phyloP scores from a whole-genome alignment of 352 stramenopile genomes.

The Lagenidium sp. region DNA sequence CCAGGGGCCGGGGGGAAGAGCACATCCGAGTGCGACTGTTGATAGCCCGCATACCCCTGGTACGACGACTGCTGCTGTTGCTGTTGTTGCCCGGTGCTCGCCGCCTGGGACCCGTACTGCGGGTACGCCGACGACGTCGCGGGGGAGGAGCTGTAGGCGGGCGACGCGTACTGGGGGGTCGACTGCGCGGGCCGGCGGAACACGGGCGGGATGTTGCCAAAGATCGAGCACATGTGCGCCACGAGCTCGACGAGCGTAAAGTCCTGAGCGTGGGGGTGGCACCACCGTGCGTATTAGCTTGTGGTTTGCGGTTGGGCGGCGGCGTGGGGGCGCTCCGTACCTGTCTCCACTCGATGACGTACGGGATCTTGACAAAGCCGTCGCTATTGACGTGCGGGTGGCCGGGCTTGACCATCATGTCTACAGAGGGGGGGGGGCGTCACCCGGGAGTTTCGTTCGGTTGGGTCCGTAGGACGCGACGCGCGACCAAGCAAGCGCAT shows the following conservation, averaged over 20 bases:
- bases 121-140: not conserved
- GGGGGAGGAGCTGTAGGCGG: conserved; percentile 7
- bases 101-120: too few relatives aligned
- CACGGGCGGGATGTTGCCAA: conserved; percentile 79
- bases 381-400: conserved; percentile 84
- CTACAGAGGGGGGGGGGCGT: conserved; percentile 7
- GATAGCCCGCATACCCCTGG: conserved; percentile 22
- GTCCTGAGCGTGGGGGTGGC: conserved; percentile 25
- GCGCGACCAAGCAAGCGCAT: too few relatives aligned
- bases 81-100: too few relatives aligned
- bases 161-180: conserved; percentile 11
- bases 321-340: too few relatives aligned
- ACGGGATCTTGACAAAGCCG: conserved; percentile 82
- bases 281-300: too few relatives aligned
- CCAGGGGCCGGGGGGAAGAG: conserved; percentile 28
- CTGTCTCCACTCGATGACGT: conserved; percentile 72
- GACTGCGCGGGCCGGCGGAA: conserved; percentile 58
- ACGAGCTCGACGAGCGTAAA: conserved; percentile 81
- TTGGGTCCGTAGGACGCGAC: too few relatives aligned
- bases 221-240: conserved; percentile 86
- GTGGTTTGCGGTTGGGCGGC: too few relatives aligned
- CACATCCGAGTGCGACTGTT: conserved; percentile 21
- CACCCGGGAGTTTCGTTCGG: too few relatives aligned
- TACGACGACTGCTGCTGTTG: conserved; percentile 13
- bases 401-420: conserved; percentile 84